A percentile compares a stretch with the other conserved stretches of the same genome.
Conservation (phyloP, 208 protist species). For the Trypanosoma congolense region DNA sequence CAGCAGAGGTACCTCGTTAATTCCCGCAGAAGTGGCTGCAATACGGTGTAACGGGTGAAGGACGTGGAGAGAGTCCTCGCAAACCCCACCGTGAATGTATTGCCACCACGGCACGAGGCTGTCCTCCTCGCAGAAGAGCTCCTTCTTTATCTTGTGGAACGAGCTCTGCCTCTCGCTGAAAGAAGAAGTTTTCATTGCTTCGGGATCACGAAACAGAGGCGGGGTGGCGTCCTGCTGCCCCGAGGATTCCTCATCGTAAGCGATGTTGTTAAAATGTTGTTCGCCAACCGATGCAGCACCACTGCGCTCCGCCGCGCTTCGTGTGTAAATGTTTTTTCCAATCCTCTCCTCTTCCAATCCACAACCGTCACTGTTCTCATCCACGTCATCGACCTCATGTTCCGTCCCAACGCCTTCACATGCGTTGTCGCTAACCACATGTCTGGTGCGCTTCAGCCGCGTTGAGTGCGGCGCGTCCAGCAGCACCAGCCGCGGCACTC, state of each 20-base stretch:
- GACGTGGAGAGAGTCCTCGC: conserved; percentile 32
- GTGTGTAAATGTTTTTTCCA: background rate
- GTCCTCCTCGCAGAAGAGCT: conserved; percentile 48
- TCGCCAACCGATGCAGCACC: too few species aligned
- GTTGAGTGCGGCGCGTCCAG: conserved; percentile 71
- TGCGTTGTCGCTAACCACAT: background rate
- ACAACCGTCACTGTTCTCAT: conserved; percentile 19
- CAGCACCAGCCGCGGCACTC: conserved; percentile 65
- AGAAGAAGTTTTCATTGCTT: background rate
- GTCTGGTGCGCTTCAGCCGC: conserved; percentile 27
- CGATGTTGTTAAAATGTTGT: too few species aligned
- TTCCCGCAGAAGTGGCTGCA: conserved; percentile 19
- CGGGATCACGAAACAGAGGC: background rate
- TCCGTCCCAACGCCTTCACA: background rate
- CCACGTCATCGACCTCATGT: conserved; percentile 12
- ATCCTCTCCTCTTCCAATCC: conserved; percentile 10
- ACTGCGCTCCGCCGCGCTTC: too few species aligned
- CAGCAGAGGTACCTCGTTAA: conserved; percentile 44
- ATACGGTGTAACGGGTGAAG: conserved; percentile 49
- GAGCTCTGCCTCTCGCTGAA: background rate
- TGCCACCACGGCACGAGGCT: conserved; percentile 67
- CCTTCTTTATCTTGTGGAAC: conserved; percentile 16
- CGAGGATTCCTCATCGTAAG: too few species aligned
- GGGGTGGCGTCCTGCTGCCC: too few species aligned
- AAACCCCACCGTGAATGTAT: conserved; percentile 74